Base-by-base conservation (phyloP, 768 basidiomycete genomes). In the Leucogyrophana mollusca region DNA sequence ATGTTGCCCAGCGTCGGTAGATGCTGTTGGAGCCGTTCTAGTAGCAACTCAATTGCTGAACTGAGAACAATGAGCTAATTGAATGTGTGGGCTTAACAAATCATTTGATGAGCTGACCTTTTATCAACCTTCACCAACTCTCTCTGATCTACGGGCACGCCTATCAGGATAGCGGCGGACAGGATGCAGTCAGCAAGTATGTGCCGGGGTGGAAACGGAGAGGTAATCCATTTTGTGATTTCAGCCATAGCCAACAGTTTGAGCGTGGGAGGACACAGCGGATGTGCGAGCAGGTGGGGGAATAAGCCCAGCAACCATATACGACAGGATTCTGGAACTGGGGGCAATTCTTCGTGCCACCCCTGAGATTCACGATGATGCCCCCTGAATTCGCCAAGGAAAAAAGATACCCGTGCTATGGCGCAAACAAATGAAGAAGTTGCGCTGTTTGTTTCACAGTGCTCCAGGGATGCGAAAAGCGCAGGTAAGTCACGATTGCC, bases 171-270 rank as follows among this genome's bases (percentile, higher is more conserved):
- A 18, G 37, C 40, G 22, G 50, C 50, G 23, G 48, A 22, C 48
- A 51, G 34, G 13, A 47, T 33, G 22, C 50, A 51, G 34, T 51
- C 43, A 11, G 50, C 50, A 14, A 51, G 40, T 18, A 49, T 23
- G 11, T 18, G 30, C 11, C 33, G 38, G 1, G 45, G 30, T 24
- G 49, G 49, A 14, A 46, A 20, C 16, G 49, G 49, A 35, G 36
- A 13, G 4, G 27, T 27, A 17, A 50, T 27, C 32, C 46, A 33
- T 24, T 43, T 46, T 21, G 37, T 25, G 22, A 50, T 40, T 17
- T 36, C 37, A 47, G 46, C 49, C 24, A 45, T 20, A 17, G 38
- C 32, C 22, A 32, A 35, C 8, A 36, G 21, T 33, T 17, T 32
- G 36, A 35, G 33, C 16, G 24, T 21, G 9, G 36, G 22, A 10